Conservation (phyloP, 768 basidiomycete species). For the Glaciozyma martinii region DNA sequence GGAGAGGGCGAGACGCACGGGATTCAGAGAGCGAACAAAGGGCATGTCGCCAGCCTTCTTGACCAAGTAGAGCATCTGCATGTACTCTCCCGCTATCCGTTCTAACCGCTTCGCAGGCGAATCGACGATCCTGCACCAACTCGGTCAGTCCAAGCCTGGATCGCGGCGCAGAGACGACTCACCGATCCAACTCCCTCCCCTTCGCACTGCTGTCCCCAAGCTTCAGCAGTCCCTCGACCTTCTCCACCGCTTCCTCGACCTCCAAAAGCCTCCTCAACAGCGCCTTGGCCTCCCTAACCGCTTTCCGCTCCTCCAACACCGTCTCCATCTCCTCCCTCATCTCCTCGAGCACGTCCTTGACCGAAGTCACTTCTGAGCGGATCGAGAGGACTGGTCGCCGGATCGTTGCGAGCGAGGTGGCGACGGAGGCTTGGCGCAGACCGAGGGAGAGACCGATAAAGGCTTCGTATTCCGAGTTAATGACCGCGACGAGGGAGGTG, state of each 20-base stretch:
- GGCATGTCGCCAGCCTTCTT: slow-evolving; percentile 76
- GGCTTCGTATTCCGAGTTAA: slow-evolving; percentile 96
- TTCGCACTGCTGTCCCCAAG: slow-evolving; percentile 13
- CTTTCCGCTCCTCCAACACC: slow-evolving; percentile 66
- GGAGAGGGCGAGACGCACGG: slow-evolving; percentile 52
- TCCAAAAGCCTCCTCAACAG: slow-evolving; percentile 78
- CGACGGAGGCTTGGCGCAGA: slow-evolving; percentile 67
- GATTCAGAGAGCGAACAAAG: slow-evolving; percentile 74
- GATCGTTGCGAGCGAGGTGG: slow-evolving; percentile 39
- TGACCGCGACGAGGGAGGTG: slow-evolving; percentile 87
- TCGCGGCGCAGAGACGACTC: neutral
- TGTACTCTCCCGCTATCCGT: slow-evolving; percentile 86
- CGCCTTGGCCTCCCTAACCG: slow-evolving; percentile 77
- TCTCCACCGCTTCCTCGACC: slow-evolving; percentile 80
- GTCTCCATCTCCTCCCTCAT: slow-evolving; percentile 66
- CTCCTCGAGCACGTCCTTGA: slow-evolving; percentile 46
- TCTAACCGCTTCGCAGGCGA: slow-evolving; percentile 54
- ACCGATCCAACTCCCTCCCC: slow-evolving; percentile 13
- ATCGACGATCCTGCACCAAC: slow-evolving; percentile 18
- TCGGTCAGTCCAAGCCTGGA: no score
- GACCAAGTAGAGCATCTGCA: slow-evolving; percentile 79
- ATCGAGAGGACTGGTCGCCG: slow-evolving; percentile 59
- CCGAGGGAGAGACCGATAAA: slow-evolving; percentile 95
- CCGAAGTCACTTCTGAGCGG: slow-evolving; percentile 58
- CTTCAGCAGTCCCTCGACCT: slow-evolving; percentile 71